Evolutionary conservation across 768 basidiomycete species (phyloP).

Genomic region (Auricularia cornea): DNA sequence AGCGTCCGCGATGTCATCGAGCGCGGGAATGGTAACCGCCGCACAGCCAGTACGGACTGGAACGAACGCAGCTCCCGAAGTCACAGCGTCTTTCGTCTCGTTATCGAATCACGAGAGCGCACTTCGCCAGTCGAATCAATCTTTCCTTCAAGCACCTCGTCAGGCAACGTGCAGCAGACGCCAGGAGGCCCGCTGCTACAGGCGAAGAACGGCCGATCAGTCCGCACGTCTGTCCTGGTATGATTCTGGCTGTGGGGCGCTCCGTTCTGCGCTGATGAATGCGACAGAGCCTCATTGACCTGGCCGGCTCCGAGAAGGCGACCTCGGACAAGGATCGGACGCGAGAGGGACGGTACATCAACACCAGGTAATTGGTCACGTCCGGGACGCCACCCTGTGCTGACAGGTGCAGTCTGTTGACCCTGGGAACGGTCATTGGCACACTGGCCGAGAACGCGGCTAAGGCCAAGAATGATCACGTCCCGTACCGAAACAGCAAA

Average conservation of each 20-base stretch:
- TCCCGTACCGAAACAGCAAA: constrained; percentile 94
- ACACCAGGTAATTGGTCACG: constrained; percentile 34
- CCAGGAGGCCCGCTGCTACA: constrained; percentile 61
- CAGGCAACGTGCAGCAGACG: constrained; percentile 29
- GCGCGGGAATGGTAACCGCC: constrained; percentile 76
- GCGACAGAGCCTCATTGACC: constrained; percentile 77
- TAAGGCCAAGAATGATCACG: constrained; percentile 76
- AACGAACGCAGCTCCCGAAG: constrained; percentile 91
- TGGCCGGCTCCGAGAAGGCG: constrained; percentile 94
- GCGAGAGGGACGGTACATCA: constrained; percentile 96
- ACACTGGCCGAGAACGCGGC: constrained; percentile 83
- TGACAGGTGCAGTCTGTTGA: constrained; percentile 57
- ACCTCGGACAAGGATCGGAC: constrained; percentile 93
- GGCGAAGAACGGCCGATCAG: constrained; percentile 69
- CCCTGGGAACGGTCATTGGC: constrained; percentile 85
- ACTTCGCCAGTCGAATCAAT: constrained; percentile 20
- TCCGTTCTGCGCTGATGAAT: constrained; percentile 1
- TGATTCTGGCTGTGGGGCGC: constrained; percentile 14
- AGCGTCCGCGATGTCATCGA: constrained; percentile 78
- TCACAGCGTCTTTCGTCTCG: constrained; percentile 89
- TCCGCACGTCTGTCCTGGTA: constrained; percentile 69
- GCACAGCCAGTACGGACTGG: constrained; percentile 98
- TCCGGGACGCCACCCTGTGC: background rate
- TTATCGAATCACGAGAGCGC: constrained; percentile 79
- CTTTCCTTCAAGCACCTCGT: background rate